Base-by-base conservation (phyloP, 257 asterid genomes). In the Capsicum rhomboideum region DNA sequence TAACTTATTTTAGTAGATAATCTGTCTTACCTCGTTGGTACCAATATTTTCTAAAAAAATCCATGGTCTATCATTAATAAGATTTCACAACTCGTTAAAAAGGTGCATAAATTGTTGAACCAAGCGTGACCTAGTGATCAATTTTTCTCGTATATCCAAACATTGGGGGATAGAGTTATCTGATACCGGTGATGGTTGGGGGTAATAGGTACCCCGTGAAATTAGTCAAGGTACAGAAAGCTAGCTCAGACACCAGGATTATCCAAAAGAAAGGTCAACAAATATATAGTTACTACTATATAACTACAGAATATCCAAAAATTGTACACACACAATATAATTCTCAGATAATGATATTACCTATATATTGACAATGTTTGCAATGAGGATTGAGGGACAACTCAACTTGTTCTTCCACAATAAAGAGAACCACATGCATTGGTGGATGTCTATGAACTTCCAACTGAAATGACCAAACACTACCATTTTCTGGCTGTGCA, bases 321-420 rank as follows among this genome's bases (percentile, higher is more conserved):
- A n/a, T n/a, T n/a, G n/a, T n/a, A n/a, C n/a, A n/a, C n/a, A n/a
- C n/a, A n/a, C n/a, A n/a, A n/a, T n/a, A n/a, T n/a, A n/a, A n/a
- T n/a, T n/a, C n/a, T 34, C 3, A 8, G 9, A 10, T n/a, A 21
- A 1, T 3, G 75, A 34, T 17, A 1, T 67, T 90, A 97, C 99
- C 99, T 89, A 91, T 91, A 80, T 97, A 93, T 46, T 93, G 97
- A 80, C 99, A 97, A 53, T 97, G 95, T 83, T 87, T 91, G 95
- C 99, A 97, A 37, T 90, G 88, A 42, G 82, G 91, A 31, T 90
- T 91, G 55, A 85, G 86, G 7, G 98, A 94, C 13, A 92, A 63
- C 82, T 94, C 93, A 79, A 92, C 78, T 14, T 97, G 96, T 90
- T 97, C 98, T 78, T 97, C 98, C 16, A 94, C 93, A 12, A 97